Evolutionary conservation across 2,329 filamentous ascomycete species (phyloP), one percentile per base, ranked within the genome.

Genomic region (Laburnicola sp.): DNA sequence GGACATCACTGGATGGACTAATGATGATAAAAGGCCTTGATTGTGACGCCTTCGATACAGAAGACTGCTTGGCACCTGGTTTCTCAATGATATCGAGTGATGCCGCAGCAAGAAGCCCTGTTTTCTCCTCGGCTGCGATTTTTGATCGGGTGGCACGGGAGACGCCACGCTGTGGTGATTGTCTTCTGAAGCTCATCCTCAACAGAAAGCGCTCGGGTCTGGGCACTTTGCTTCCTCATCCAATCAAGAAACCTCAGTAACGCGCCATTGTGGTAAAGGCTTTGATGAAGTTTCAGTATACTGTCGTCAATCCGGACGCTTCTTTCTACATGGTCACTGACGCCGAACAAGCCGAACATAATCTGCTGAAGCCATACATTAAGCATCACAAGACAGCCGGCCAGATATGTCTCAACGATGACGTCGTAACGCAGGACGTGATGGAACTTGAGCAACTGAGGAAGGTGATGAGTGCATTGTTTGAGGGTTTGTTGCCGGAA

Each of bases 241-340:
- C 59, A 3, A 41, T 56, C 16, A 64, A 63, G 2, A 72, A 73
- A 48, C 49, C 58, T 1, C 54, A 64, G 30, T 66, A 73, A 42
- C 62, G 74, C n/a, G 57, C 65, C 30, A 63, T 59, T 6, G 66
- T 75, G 10, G 54, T 74, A 43, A 73, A 72, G 41, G 74, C 73
- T 22, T 57, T 76, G 45, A 69, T 69, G 62, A 74, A 73, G 52
- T 78, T 75, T 53, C 74, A 75, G 51, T 73, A 76, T 43, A 71
- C 68, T 1, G 59, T 76, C 11, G 63, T 75, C n/a, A 67, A 74
- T 32, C 74, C 70, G 4, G 74, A 76, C 56, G 72, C 73, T 3
- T 63, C 64, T 39, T 77, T 75, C 55, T 68, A 73, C 41, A 76
- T 77, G 74, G 60, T 77, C 44, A 76, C 73, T 26, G 75, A 76